Base-by-base conservation (phyloP, 495 filamentous ascomycete species). In the Lophiotrema nucula region DNA sequence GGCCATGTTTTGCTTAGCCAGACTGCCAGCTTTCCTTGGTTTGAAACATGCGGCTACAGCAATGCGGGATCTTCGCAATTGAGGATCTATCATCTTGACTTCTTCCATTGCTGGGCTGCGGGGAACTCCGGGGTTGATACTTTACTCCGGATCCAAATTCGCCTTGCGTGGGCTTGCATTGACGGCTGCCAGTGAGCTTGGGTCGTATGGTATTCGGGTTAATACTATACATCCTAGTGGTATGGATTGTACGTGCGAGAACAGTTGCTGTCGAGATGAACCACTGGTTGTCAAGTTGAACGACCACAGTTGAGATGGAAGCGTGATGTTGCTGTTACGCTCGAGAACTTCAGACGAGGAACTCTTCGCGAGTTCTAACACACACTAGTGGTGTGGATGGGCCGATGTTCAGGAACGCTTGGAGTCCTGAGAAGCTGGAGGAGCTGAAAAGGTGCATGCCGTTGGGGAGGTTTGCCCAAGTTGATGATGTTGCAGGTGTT, bases 81-180 rank as follows among this genome's bases (percentile, higher is more conserved):
- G 64, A 25, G 62, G 64, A 0, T 64, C 59, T 24, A 67, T 67
- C 4, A 60, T 65, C 22, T 26, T 67, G 10, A 47, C 62, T 2
- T 67, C 64, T 10, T 67, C 64, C 1, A 67, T 64, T 26, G 64
- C 60, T 12, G 64, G 64, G 12, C 60, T 66, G 19, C 64, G 64
- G 21, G 64, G 58, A 4, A 66, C 64, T 15, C 64, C 64, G 15
- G 64, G 64, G 12, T 39, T 64, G 11, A 57, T 48, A 0, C 58
- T 54, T 2, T 64, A 66, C 28, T 64, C 64, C 8, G 50, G 45
- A 15, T 58, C 64, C 1, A 64, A 67, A 24, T 67, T 55, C 21
- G 61, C 64, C 5, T 50, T 67, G 10, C 54, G 60, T 2, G 64
- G 64, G 4, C 49, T 67, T 16, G 62, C 59, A 31, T 24, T 60